These are phyloP conservation scores for Pyrus bretschneideri DNA, from an alignment of 306 rosid species.

Conservation along the genomic window DNA sequence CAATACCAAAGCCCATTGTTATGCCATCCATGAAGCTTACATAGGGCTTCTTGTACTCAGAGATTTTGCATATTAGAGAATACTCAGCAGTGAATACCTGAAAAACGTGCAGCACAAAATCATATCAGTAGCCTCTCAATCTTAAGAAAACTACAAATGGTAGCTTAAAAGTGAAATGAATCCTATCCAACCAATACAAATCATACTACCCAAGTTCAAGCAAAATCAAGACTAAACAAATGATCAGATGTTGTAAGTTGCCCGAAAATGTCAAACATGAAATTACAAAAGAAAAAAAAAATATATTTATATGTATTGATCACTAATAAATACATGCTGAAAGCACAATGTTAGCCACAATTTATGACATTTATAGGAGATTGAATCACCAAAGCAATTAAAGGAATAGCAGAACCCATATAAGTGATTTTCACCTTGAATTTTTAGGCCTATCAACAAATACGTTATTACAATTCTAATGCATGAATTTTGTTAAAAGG, in stretches of 20 bases:
- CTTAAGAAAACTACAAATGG: slow-evolving; percentile 8
- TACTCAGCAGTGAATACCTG: slow-evolving; percentile 95
- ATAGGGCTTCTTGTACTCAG: slow-evolving; percentile 87
- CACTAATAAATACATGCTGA: not conserved
- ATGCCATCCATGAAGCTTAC: slow-evolving; percentile 93
- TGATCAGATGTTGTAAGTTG: not conserved
- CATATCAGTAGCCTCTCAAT: slow-evolving; percentile 16
- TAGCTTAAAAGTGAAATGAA: not conserved
- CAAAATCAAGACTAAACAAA: not conserved
- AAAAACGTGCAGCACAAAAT: slow-evolving; percentile 16
- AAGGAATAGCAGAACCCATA: not conserved
- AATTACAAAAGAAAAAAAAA: not conserved
- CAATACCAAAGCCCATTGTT: slow-evolving; percentile 98
- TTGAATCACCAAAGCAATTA: not conserved
- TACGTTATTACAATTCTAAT: not conserved
- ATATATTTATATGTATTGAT: not conserved
- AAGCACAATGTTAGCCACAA: not conserved
- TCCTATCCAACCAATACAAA: not conserved
- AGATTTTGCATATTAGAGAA: slow-evolving; percentile 84
- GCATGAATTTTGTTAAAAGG: not conserved
- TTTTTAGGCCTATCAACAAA: not conserved
- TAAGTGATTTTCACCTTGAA: not conserved
- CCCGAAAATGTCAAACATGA: not conserved
- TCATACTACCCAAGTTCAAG: not conserved
- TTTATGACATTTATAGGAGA: not conserved